Evolutionary conservation across 208 protist species (phyloP), one percentile per base, ranked within the genome.

Genomic region (Trypanosomatidae sp.): DNA sequence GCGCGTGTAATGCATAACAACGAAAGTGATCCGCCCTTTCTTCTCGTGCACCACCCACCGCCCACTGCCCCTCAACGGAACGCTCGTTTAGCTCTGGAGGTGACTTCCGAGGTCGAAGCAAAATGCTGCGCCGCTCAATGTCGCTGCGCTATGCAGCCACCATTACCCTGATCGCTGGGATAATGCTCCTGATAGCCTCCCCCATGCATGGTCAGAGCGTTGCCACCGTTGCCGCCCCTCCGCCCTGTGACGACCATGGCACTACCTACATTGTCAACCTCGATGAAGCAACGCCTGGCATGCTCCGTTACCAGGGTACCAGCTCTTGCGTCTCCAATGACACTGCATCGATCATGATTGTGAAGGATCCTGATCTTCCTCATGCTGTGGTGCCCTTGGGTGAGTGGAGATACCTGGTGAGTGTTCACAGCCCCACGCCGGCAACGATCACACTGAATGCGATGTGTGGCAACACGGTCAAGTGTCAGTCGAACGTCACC

Each of bases 331-430:
- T 41, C 19, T 66, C 55, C 9, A 60, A 53, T n/a, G 62, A 58
- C 3, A n/a, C 50, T 3, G 56, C 64, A 12, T 73, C 66, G 1
- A 66, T 80, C 47, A 56, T 30, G 28, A 28, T 83, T 22, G 79
- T 76, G 17, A 43, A 62, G 33, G 52, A 74, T 17, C 67, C 72
- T 25, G n/a, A 46, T 0, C 12, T 53, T 3, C 77, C 77, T 1
- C 66, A 73, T 69, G 56, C 73, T 19, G 72, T 82, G 30, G 41
- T 89, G 15, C 47, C 80, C 5, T 74, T 73, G 28, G 70, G 50
- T 22, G 79, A 73, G 9, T 93, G 88, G 88, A 72, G 36, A 8
- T 93, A 85, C 76, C 25, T 80, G 30, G 62, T 80, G 43, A 66
- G 68, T 22, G 64, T 81, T 0, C 77, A 78, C 64, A 9, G 67